Evolutionary conservation across 148 eudicot genomes (phyloP), one percentile per base, ranked within the genome.

Genomic region (Chenopodium suecicum): DNA sequence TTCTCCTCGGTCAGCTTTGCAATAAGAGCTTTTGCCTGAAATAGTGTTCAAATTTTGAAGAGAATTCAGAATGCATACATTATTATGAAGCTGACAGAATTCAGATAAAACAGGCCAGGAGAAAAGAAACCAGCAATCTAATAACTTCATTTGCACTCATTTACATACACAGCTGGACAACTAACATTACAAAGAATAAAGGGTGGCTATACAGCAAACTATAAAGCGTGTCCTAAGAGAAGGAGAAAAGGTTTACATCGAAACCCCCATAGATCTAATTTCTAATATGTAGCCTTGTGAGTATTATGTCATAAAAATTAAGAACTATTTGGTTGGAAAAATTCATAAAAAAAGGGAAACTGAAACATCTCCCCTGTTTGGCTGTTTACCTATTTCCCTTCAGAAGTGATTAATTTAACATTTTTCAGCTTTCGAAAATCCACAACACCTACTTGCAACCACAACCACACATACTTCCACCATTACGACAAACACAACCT

Each of bases 1-100:
- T 89, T 93, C 85, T 93, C 97, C 72, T 84, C 89, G 3, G 90
- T 89, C 90, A 90, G 87, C 73, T 88, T 91, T 12, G 91, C 84
- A 78, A 90, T 79, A 27, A 90, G 87, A 82, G 94, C 81, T 72
- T 85, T 88, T 78, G 74, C 90, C 97, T 90, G 91, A 37, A 76
- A 82, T 47, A 11, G 34, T 34, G 16, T 16, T 60, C 69, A 27
- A 29, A 23, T 58, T 76, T 11, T 22, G 37, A 14, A 60, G 2
- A 29, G 25, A 69, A 9, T 47, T 69, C 63, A 72, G 60, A 41
- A 47, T 56, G 3, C 6, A 10, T 7, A 62, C 25, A 80, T 48
- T 63, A 60, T 27, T 11, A 41, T 23, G 1, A 7, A 29, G 29
- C 19, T 32, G 1, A 47, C 65, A 37, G 20, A 75, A 76, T 23